Evolutionary conservation across 768 basidiomycete genomes (phyloP), one percentile per base, ranked within the genome.

Genomic region (Leccinum arenicola): DNA sequence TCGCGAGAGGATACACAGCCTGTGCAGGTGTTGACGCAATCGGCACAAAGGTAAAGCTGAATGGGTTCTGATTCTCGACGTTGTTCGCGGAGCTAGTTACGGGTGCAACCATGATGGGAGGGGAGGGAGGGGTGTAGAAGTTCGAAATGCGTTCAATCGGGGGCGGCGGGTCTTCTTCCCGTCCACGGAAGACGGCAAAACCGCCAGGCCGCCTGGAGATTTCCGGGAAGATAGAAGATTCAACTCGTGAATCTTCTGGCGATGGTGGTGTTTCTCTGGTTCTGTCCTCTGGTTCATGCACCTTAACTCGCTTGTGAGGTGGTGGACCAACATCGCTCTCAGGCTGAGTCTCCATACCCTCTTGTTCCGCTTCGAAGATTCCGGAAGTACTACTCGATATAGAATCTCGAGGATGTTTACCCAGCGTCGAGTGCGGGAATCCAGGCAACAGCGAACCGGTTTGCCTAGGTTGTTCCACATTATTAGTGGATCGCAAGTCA

Each of bases 401-500:
- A 2, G 82, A 76, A 61, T 84, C 83, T 60, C 88, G 78, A 53
- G 77, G 80, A 35, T 86, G 83, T 68, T 90, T 91, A n/a, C 89
- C 88, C 17, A 90, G 77, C 31, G 78, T 75, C 21, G 74, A 79
- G 47, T 78, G 76, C 4, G 80, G 72, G 58, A 78, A 68, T 11
- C 77, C 80, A 45, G 80, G 68, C 17, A 73, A 59, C 48, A 73
- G 63, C 45, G 52, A 60, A 36, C 66, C 57, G 12, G 56, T 23
- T 38, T 66, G 63, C 17, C 49, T 59, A 25, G 59, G 59, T 27
- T 61, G 61, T 23, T 62, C 66, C 35, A 27, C 40, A 9, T 61
- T 61, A 38, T 57, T 36, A 21, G 21, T n/a, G 10, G 61, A 25
- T 53, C 52, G 61, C 49, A 27, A 53, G 51, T 62, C 63, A 17